A percentile compares a stretch with the other conserved stretches of the same genome.
phyloP scores from a whole-genome alignment of 2,329 filamentous ascomycete species.

The Cordyceps fumosorosea region DNA sequence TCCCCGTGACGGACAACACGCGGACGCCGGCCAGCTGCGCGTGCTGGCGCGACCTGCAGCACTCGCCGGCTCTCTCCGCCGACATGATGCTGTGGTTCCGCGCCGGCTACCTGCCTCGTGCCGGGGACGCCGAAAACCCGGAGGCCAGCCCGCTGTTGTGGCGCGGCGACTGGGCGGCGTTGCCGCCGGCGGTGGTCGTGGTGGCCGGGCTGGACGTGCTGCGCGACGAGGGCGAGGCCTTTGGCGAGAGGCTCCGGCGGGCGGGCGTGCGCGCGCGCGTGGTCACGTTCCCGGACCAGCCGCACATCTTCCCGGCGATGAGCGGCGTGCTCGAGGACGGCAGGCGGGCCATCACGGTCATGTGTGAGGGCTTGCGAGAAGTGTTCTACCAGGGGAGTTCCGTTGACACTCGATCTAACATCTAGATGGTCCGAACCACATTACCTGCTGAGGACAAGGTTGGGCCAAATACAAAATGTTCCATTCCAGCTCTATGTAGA shows the following conservation, averaged over 20 bases:
- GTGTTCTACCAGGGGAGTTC: neutral
- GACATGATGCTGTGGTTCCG: slow-evolving; percentile 56
- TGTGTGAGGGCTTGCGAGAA: slow-evolving; percentile 24
- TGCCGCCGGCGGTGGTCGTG: slow-evolving; percentile 38
- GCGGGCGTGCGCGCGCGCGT: slow-evolving; percentile 42
- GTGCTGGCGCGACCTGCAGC: slow-evolving; percentile 45
- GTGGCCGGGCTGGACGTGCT: slow-evolving; percentile 52
- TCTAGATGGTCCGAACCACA: neutral
- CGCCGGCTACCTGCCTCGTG: slow-evolving; percentile 46
- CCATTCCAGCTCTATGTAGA: no score
- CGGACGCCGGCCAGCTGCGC: slow-evolving; percentile 31
- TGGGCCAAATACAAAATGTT: no score
- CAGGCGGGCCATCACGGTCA: slow-evolving; percentile 40
- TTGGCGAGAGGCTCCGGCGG: slow-evolving; percentile 39
- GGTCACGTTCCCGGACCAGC: slow-evolving; percentile 47
- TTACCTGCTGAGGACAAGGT: no score
- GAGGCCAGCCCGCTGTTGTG: slow-evolving; percentile 41
- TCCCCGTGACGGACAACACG: slow-evolving; percentile 54
- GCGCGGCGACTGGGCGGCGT: slow-evolving; percentile 8
- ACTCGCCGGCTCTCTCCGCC: slow-evolving; percentile 45
- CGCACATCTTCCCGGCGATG: slow-evolving; percentile 54
- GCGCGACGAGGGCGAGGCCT: slow-evolving; percentile 45
- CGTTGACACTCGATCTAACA: neutral
- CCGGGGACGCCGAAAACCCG: slow-evolving; percentile 37
- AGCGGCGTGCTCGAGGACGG: slow-evolving; percentile 47